Evolutionary conservation across 1,284 basidiomycete species (phyloP), one percentile per base, ranked within the genome.

Genomic region (Boletus smithii): DNA sequence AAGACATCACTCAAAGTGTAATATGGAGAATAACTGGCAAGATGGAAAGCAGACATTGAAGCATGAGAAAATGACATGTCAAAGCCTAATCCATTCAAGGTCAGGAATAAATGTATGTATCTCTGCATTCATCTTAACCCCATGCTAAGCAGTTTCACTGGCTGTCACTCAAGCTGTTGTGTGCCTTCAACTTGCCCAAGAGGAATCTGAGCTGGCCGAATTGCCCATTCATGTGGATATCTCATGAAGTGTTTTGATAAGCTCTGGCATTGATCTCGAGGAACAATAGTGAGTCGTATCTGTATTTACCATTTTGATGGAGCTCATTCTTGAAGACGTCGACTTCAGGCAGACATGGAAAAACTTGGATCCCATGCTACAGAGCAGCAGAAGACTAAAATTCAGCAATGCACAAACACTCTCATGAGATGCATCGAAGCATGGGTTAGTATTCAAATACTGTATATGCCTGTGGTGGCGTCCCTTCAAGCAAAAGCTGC

Each of bases 381-480:
- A 3, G 46, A 54, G 5, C 14, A 33, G 4, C 55, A 56, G 18
- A 20, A 34, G 5, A 9, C 24, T 2, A 49, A 35, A 23, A 1
- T 51, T 3, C 48, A 42, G 2, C 27, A 48, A 9, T 5, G 23
- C 0, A 32, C 4, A 1, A 57, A 54, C 10, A 4, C 8, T 8
- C n/a, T 35, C 2, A 14, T 2, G 14, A 16, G 13, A 3, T 5
- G 10, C 4, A 2, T 44, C 47, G 3, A 43, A 0, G 20, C 22
- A 6, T 57, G 52, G 52, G 10, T 17, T 0, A 14, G 2, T 13
- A 33, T 57, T 2, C 55, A 57, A 16, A 11, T n/a, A 1, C 4
- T 57, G 11, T 57, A 57, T 22, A 49, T 54, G 29, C 29, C 14
- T n/a, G n/a, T n/a, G n/a, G n/a, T n/a, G n/a, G n/a, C n/a, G n/a